These are phyloP conservation scores for Flaveria brownii DNA, from an alignment of 129 eudicot genomes.

Conservation along the genomic window DNA sequence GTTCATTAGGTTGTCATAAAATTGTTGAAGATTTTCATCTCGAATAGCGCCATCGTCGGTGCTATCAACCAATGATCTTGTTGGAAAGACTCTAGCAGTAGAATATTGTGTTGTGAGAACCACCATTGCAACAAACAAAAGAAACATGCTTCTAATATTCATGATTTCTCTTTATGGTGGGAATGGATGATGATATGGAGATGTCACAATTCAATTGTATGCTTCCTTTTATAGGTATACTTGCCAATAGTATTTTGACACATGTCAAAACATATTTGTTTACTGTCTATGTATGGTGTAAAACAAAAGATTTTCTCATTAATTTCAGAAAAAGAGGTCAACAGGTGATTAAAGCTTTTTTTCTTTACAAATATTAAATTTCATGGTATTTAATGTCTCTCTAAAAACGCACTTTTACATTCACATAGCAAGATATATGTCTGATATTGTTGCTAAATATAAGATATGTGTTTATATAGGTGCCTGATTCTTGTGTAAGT, in stretches of 20 bases:
- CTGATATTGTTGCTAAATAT: too few species aligned
- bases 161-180: constrained; percentile 3
- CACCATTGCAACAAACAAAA: constrained; percentile 27
- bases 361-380: not conserved
- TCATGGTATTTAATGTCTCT: too few species aligned
- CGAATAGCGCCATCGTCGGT: too few species aligned
- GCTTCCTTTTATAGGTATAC: constrained; percentile 15
- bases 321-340: not conserved
- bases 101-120: constrained; percentile 28
- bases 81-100: constrained; percentile 19
- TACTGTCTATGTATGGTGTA: not conserved
- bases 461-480: too few species aligned
- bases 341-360: not conserved
- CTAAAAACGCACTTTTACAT: too few species aligned
- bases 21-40: too few species aligned
- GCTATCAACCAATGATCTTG: too few species aligned
- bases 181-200: not conserved
- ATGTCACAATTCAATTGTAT: not conserved
- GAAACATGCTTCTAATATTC: constrained; percentile 13
- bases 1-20: not conserved
- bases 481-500: too few species aligned
- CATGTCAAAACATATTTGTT: constrained; percentile 1
- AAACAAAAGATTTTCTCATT: constrained; percentile 14
- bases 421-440: too few species aligned
- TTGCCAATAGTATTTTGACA: not conserved